Base-by-base conservation (phyloP, 371 early-diverging fungal genomes). In the Mortierella sp. region DNA sequence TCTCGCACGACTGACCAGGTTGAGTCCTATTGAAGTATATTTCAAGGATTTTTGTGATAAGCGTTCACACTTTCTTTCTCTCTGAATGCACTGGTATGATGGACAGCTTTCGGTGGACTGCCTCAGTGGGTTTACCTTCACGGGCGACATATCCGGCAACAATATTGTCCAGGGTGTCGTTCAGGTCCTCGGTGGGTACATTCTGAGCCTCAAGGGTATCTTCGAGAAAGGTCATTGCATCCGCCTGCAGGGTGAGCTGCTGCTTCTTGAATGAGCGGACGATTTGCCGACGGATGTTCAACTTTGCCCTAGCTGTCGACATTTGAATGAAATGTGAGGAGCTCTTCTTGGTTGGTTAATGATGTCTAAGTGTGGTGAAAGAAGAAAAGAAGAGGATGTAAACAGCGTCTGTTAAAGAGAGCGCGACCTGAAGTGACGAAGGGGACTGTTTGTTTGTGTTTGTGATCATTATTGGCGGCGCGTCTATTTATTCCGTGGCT, bases 131-230 rank as follows among this genome's bases (percentile, higher is more conserved):
- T 3, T 9, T 76, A 86, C 87, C 87, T 78, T 86, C 87, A 11
- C 87, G 77, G 9, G 87, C 87, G 19, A 86, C 87, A 73, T 86
- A 86, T 68, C 82, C 82, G 14, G 71, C 57, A 48, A 82, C 87
- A 63, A 86, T 82, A 34, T 86, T 86, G 45, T 86, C 87, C 31
- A 86, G 78, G 48, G 87, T 86, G 58, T 86, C 87, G 28, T 75
- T 74, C 72, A 86, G 55, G 76, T 86, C 87, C 71, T 86, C 87
- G 1, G 77, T 26, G 14, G 87, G 87, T 42, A 86, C 80, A 44
- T 73, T 54, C 71, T 86, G 87, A 34, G 77, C 70, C 50, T 82
- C 80, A 21, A 86, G 60, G 4, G 83, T 86, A 16, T 74, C 78
- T 42, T 86, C 87, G 50, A 86, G 80, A 78, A 74, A 82, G 50